These are phyloP conservation scores for Pseudogymnoascus sp. DNA, from an alignment of 2,329 filamentous ascomycete species.

Conservation along the genomic window DNA sequence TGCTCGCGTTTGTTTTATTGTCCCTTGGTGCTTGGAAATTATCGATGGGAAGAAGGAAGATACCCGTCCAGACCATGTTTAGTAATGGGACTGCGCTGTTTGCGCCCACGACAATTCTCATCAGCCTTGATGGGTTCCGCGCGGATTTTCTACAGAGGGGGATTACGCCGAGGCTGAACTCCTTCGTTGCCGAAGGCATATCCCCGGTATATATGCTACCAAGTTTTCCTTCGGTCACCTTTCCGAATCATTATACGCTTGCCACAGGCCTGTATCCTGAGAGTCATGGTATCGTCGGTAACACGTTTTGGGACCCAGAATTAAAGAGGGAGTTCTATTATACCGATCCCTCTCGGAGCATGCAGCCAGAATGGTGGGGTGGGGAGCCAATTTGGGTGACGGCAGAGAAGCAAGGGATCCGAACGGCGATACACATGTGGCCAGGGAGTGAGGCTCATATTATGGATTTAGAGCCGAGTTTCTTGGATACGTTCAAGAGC, in stretches of 20 bases:
- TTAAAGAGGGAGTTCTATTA: constrained; percentile 80
- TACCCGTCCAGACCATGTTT: constrained; percentile 16
- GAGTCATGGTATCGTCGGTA: constrained; percentile 86
- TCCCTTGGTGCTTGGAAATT: constrained; percentile 54
- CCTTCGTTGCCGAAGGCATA: constrained; percentile 74
- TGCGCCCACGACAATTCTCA: constrained; percentile 83
- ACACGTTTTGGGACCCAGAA: constrained; percentile 85
- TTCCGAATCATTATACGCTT: constrained; percentile 92
- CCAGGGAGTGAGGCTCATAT: constrained; percentile 90
- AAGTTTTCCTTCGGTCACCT: constrained; percentile 93
- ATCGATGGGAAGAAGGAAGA: constrained; percentile 41
- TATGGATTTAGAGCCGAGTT: constrained; percentile 64
- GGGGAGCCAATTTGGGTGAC: constrained; percentile 93
- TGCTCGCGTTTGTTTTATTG: constrained; percentile 50
- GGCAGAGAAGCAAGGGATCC: constrained; percentile 73
- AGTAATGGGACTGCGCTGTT: constrained; percentile 88
- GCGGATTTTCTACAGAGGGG: constrained; percentile 84
- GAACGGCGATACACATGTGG: constrained; percentile 94
- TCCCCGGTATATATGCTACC: constrained; percentile 90
- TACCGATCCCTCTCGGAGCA: constrained; percentile 66
- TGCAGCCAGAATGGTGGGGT: constrained; percentile 84
- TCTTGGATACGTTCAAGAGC: constrained; percentile 79
- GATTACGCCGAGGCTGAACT: constrained; percentile 74
- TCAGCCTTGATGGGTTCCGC: constrained; percentile 92
- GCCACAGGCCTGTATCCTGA: constrained; percentile 90